Evolutionary conservation across 2,329 filamentous ascomycete genomes (phyloP).

Genomic region (Xylaria sp.): DNA sequence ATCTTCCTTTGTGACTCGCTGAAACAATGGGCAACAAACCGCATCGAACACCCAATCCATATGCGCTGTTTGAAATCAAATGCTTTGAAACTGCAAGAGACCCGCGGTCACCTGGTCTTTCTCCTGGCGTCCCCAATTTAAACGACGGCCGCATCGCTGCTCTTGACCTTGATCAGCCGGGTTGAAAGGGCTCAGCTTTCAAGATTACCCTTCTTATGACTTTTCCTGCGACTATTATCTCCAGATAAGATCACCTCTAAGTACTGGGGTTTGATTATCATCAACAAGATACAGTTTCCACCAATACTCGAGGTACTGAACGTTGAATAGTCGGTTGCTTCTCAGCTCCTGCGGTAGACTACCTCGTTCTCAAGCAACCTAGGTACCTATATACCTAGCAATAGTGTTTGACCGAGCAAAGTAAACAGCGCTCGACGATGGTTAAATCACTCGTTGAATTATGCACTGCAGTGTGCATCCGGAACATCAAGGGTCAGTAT

Average conservation of each 20-base stretch:
- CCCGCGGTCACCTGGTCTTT: background rate
- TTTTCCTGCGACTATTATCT: background rate
- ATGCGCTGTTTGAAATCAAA: conserved; percentile 26
- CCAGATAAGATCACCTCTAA: background rate
- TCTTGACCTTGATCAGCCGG: conserved; percentile 42
- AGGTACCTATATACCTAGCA: background rate
- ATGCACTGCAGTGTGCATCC: conserved; percentile 62
- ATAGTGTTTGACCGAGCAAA: background rate
- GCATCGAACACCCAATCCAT: conserved; percentile 31
- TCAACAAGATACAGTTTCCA: background rate
- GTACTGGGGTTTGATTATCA: background rate
- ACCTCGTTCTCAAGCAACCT: background rate
- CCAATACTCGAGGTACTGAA: background rate
- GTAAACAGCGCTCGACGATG: conserved; percentile 19
- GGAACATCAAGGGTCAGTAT: conserved; percentile 58
- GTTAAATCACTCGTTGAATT: conserved; percentile 64
- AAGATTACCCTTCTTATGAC: background rate
- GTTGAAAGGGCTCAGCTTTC: conserved; percentile 30
- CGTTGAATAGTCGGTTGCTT: too few relatives aligned
- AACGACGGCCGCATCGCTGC: conserved; percentile 14
- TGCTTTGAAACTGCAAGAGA: background rate
- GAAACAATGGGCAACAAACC: conserved; percentile 42
- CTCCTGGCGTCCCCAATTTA: conserved; percentile 6
- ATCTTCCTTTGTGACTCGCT: conserved; percentile 36
- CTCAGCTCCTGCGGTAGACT: too few relatives aligned